Percentiles rank a stretch among this genome's conserved stretches.
phyloP scores from a whole-genome alignment of 2,329 filamentous ascomycete species.

The Davidsoniella neocaledoniae region DNA sequence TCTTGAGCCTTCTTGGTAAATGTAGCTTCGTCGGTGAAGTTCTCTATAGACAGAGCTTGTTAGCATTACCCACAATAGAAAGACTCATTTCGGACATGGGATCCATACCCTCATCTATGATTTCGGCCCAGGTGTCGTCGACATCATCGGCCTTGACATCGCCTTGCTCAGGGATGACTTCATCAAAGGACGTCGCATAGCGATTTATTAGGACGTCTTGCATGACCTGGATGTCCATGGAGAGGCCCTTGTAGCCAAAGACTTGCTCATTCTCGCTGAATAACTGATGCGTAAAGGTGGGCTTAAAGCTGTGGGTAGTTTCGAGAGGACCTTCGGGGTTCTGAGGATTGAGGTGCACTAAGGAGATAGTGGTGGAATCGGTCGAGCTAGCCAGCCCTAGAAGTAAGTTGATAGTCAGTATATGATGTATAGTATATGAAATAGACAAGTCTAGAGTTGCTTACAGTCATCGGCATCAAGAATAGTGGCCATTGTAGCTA shows the following conservation, averaged over 20 bases:
- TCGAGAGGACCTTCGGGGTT: conserved; percentile 25
- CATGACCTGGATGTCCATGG: conserved; percentile 53
- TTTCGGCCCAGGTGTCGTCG: conserved; percentile 8
- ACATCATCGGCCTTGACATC: conserved; percentile 11
- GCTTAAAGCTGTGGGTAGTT: conserved; percentile 55
- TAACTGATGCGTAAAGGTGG: conserved; percentile 76
- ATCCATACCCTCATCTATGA: conserved; percentile 7
- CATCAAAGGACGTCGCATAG: conserved; percentile 5
- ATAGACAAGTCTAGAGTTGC: neutral
- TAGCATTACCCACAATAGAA: neutral
- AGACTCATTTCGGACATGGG: neutral
- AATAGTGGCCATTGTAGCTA: conserved; percentile 1
- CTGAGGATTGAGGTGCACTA: conserved; percentile 33
- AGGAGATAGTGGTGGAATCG: conserved; percentile 44
- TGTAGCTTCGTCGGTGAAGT: conserved; percentile 44
- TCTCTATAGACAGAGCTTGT: conserved; percentile 51
- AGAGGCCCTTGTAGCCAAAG: conserved; percentile 72
- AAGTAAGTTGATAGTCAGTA: neutral
- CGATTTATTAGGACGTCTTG: conserved; percentile 26
- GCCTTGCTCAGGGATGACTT: conserved; percentile 7
- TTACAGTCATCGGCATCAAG: conserved; percentile 8
- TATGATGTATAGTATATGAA: too few species aligned
- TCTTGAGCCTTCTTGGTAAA: conserved; percentile 30
- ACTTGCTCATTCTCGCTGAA: conserved; percentile 89
- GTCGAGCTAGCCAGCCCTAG: conserved; percentile 43